phyloP scores from a whole-genome alignment of 2,329 filamentous ascomycete species.

The Golovinomyces cichoracearum region DNA sequence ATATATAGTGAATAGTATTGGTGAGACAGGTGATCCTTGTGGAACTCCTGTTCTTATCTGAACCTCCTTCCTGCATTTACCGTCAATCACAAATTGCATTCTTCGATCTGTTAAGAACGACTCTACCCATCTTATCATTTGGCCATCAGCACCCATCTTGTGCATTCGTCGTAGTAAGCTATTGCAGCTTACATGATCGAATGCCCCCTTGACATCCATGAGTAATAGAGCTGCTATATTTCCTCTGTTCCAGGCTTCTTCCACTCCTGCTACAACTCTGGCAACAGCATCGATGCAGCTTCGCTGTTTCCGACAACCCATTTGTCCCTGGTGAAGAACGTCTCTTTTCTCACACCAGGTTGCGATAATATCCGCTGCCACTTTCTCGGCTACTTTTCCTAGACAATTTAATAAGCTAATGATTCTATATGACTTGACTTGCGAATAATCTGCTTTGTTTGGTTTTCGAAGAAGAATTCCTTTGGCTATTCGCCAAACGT shows the following conservation, averaged over 20 bases:
- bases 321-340: background rate
- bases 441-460: background rate
- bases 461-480: background rate
- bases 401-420: background rate
- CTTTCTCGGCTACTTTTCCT: background rate
- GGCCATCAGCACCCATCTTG: background rate
- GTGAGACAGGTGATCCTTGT: too few relatives aligned
- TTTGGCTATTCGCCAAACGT: background rate
- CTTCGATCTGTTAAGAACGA: background rate
- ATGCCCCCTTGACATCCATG: background rate
- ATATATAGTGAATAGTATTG: background rate
- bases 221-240: background rate
- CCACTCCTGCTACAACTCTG: background rate
- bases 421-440: background rate
- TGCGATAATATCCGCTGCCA: background rate
- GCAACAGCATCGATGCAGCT: constrained; percentile 1
- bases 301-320: background rate
- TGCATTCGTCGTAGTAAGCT: background rate
- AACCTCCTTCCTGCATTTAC: background rate
- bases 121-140: background rate
- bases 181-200: background rate
- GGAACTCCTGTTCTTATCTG: background rate
- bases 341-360: background rate
- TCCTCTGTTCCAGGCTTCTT: background rate
- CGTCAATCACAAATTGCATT: background rate